Evolutionary conservation across 75 land plant genomes (phyloP), one percentile per base, ranked within the genome.

Genomic region (Azolla pinnata): DNA sequence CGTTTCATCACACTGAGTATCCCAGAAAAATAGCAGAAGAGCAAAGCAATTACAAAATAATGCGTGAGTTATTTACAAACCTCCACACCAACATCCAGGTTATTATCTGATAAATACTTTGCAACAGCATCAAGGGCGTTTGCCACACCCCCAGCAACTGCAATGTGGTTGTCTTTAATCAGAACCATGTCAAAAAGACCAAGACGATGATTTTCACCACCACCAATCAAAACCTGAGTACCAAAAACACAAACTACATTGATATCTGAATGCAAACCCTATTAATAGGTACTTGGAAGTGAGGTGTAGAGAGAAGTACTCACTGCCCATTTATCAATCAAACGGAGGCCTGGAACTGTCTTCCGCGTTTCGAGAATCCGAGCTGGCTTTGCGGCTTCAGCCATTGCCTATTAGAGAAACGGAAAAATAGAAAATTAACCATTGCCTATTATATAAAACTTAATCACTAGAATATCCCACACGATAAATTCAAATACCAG

Each of bases 251-350:
- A 5, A 35, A 35, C 5, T 35, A 35, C 12, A 5, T 5, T 35
- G 40, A 12, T 12, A 5, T 35, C 40, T 12, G 4, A 10, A 56
- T 19, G 49, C 26, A 30, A 62, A 4, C n/a, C n/a, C n/a, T n/a
- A 27, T 7, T 24, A 14, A 66, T n/a, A 44, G 2, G 1, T 51
- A 8, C 8, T 23, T 49, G 38, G 19, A 51, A 29, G 2, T 59
- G 47, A 54, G 54, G 31, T 30, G 23, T 54, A 35, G 54, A 57
- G 49, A 56, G 49, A 55, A 68, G 68, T 54, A 61, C 68, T 42
- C 64, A 92, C 98, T 67, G 98, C 98, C 96, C 98, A 93, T 62
- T 93, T 93, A 70, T 93, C 98, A 69, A 93, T 80, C 70, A 93
- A 69, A 33, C 96, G 87, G 56, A 93, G 61, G 55, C 81, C 85